These are phyloP conservation scores for Protomyces arabidopsidicola DNA, from an alignment of 1,139 yeast species.

Conservation along the genomic window DNA sequence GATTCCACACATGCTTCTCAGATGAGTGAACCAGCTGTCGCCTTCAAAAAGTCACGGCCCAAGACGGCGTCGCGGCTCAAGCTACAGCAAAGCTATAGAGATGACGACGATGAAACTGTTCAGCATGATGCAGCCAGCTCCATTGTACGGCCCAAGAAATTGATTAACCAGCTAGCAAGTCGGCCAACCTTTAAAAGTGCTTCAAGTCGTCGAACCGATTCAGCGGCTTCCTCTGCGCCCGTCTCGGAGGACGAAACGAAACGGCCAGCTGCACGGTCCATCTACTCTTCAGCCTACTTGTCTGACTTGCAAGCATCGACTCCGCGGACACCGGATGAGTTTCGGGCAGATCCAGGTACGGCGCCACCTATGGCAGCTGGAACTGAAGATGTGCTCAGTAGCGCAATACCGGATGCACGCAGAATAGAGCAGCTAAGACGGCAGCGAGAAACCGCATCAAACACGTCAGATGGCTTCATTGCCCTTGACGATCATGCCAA, in stretches of 20 bases:
- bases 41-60: background rate
- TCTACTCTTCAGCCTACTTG: background rate
- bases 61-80: background rate
- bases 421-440: background rate
- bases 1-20: background rate
- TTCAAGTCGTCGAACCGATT: background rate
- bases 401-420: background rate
- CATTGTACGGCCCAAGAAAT: background rate
- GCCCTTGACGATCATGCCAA: background rate
- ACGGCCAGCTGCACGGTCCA: background rate
- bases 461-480: background rate
- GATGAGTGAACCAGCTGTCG: background rate
- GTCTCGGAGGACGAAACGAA: background rate
- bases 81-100: background rate
- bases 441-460: background rate
- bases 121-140: background rate
- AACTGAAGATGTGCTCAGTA: background rate
- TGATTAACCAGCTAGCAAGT: background rate
- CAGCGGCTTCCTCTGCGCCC: background rate
- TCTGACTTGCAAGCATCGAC: background rate
- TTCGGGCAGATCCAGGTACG: background rate
- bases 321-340: background rate
- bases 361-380: background rate
- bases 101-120: background rate
- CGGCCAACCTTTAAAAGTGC: background rate